Conservation (phyloP, 176 grass and related monocot species). For the Triticum timopheevii region DNA sequence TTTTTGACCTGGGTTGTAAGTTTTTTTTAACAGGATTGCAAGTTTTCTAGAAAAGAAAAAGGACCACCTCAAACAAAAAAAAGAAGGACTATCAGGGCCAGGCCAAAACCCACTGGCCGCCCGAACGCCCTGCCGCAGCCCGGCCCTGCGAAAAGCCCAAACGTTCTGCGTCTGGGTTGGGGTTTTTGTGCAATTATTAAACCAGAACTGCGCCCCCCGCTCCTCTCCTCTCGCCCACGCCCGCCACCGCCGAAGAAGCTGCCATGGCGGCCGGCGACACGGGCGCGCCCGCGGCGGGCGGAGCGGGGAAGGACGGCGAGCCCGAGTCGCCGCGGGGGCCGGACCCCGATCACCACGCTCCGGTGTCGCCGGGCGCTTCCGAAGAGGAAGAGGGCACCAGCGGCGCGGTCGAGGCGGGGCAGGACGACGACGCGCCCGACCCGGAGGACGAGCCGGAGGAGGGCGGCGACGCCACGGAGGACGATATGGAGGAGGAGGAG, state of each 20-base stretch:
- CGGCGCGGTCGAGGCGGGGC: background rate
- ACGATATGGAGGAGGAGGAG: background rate
- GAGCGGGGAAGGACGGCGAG: background rate
- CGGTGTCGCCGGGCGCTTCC: background rate
- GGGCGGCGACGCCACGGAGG: background rate
- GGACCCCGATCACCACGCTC: background rate
- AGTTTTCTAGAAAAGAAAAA: no score
- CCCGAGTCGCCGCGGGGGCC: background rate
- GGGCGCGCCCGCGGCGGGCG: background rate
- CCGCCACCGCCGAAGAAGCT: background rate
- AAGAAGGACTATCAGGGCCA: background rate
- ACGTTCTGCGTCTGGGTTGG: background rate
- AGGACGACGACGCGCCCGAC: conserved; percentile 14
- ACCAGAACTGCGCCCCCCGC: background rate
- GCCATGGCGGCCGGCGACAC: conserved; percentile 1
- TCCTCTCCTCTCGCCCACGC: background rate
- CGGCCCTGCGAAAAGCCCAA: background rate
- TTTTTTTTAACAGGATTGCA: no score
- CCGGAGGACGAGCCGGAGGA: background rate
- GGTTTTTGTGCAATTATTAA: background rate
- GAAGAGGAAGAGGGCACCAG: background rate
- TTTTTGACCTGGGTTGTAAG: no score
- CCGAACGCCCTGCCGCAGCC: background rate
- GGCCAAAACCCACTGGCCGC: background rate
- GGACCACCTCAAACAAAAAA: no score